A percentile compares a stretch with the other conserved stretches of the same genome.
Evolutionary conservation across 768 basidiomycete genomes (phyloP).

Genomic region (Russula brevipes): DNA sequence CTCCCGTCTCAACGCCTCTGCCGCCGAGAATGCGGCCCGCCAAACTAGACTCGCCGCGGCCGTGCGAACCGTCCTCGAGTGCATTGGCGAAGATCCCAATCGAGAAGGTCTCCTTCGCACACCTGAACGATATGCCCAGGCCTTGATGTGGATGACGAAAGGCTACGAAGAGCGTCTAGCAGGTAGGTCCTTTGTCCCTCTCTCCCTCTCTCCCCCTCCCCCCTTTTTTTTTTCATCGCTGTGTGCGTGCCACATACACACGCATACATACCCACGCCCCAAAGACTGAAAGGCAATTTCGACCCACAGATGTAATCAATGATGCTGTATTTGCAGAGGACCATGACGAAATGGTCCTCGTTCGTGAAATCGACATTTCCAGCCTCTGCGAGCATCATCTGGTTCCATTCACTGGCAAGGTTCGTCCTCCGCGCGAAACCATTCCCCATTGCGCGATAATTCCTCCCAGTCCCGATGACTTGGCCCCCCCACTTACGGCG

Average conservation of each 20-base stretch:
- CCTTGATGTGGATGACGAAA: conserved; percentile 97
- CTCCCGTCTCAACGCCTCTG: conserved; percentile 74
- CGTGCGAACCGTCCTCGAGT: conserved; percentile 88
- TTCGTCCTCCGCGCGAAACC: conserved; percentile 35
- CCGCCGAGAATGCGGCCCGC: conserved; percentile 62
- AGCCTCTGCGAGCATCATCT: conserved; percentile 98
- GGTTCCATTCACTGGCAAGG: conserved; percentile 97
- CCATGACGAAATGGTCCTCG: conserved; percentile 99
- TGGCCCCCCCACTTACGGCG: conserved; percentile 16
- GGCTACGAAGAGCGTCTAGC: conserved; percentile 95
- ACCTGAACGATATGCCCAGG: conserved; percentile 93
- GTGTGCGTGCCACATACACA: background rate
- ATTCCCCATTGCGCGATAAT: conserved; percentile 7
- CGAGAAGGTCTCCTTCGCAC: conserved; percentile 89
- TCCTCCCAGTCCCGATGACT: conserved; percentile 12
- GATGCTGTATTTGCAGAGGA: conserved; percentile 98
- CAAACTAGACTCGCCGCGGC: conserved; percentile 77
- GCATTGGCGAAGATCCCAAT: conserved; percentile 97
- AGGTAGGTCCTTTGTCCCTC: conserved; percentile 58
- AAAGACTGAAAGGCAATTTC: conserved; percentile 9
- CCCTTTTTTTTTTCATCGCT: conserved; percentile 14
- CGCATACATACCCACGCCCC: background rate
- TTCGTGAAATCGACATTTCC: conserved; percentile 94
- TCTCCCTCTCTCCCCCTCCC: conserved; percentile 17
- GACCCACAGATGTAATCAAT: conserved; percentile 83